Evolutionary conservation across 1,139 yeast genomes (phyloP).

Genomic region (Candida sanyaensis): DNA sequence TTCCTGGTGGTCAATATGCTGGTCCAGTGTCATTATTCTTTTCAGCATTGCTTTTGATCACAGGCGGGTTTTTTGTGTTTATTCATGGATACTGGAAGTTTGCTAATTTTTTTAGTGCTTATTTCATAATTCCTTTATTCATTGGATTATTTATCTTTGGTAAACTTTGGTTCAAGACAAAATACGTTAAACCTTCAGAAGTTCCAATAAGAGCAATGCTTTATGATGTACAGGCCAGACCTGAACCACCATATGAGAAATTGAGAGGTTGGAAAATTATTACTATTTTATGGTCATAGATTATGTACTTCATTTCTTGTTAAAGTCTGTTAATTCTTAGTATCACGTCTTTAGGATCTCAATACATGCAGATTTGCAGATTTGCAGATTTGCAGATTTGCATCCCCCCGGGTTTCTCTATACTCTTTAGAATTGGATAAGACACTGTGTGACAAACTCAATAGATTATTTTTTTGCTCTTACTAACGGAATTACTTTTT

Average conservation of each 20-base stretch:
- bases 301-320: too few relatives aligned
- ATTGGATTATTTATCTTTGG: slow-evolving; percentile 27
- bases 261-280: slow-evolving; percentile 28
- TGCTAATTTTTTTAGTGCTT: slow-evolving; percentile 37
- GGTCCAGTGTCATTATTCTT: slow-evolving; percentile 39
- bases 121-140: slow-evolving; percentile 37
- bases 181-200: slow-evolving; percentile 26
- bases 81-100: slow-evolving; percentile 34
- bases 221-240: slow-evolving; percentile 34
- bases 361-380: too few relatives aligned
- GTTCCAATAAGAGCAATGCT: slow-evolving; percentile 35
- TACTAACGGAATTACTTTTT: too few relatives aligned
- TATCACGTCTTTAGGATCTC: too few relatives aligned
- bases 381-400: too few relatives aligned
- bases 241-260: slow-evolving; percentile 34
- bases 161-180: slow-evolving; percentile 30
- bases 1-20: slow-evolving; percentile 25
- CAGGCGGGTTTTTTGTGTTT: slow-evolving; percentile 43
- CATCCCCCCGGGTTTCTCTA: too few relatives aligned
- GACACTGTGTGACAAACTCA: too few relatives aligned
- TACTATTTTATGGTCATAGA: slow-evolving; percentile 25
- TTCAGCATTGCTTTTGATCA: slow-evolving; percentile 32
- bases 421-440: too few relatives aligned
- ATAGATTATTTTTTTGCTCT: too few relatives aligned
- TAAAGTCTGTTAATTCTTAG: too few relatives aligned